These are phyloP conservation scores for Trametes coccinea DNA, from an alignment of 768 basidiomycete genomes.

Conservation along the genomic window DNA sequence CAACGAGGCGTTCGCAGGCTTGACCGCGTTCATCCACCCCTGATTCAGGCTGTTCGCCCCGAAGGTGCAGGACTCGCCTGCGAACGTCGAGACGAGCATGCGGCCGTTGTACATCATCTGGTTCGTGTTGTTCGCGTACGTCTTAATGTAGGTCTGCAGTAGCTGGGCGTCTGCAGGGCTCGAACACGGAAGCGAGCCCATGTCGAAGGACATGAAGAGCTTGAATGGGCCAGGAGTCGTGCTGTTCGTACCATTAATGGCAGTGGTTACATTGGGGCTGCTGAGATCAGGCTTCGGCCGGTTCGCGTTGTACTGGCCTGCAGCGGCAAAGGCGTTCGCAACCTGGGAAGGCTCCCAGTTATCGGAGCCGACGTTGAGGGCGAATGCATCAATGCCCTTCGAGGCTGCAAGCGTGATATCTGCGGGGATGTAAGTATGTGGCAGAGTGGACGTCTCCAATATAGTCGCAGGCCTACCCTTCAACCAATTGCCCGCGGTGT, in stretches of 20 bases:
- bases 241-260: slow-evolving; percentile 21
- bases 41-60: slow-evolving; percentile 51
- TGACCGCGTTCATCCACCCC: slow-evolving; percentile 61
- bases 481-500: slow-evolving; percentile 44
- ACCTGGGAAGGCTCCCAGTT: slow-evolving; percentile 64
- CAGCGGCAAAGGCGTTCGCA: slow-evolving; percentile 56
- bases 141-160: slow-evolving; percentile 55
- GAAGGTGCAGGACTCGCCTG: slow-evolving; percentile 69
- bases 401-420: slow-evolving; percentile 57
- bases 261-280: neutral
- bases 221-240: slow-evolving; percentile 50
- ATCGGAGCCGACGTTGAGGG: slow-evolving; percentile 68
- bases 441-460: neutral
- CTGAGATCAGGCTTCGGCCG: neutral
- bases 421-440: neutral
- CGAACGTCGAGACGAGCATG: slow-evolving; percentile 69
- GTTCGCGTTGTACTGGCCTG: slow-evolving; percentile 13
- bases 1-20: slow-evolving; percentile 43
- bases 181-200: slow-evolving; percentile 51
- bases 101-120: slow-evolving; percentile 50
- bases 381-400: slow-evolving; percentile 67
- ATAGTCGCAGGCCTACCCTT: slow-evolving; percentile 27
- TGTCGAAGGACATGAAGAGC: slow-evolving; percentile 34
- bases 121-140: slow-evolving; percentile 56
- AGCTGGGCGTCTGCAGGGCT: slow-evolving; percentile 47